Conservation (phyloP, 2,329 filamentous ascomycete species). For the Byssothecium circinans region DNA sequence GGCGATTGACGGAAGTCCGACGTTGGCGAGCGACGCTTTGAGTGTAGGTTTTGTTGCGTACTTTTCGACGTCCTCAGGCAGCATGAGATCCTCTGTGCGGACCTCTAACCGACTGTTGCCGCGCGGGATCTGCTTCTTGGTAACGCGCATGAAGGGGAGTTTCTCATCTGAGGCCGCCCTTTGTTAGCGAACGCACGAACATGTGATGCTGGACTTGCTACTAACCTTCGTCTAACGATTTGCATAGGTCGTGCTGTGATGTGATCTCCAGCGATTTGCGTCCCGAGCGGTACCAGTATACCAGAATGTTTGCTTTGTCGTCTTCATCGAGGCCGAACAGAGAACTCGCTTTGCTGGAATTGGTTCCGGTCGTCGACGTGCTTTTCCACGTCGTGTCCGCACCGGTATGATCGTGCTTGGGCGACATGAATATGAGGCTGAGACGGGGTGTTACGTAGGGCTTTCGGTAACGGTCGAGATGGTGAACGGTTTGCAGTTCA, state of each 20-base stretch:
- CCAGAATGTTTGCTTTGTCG: constrained; percentile 47
- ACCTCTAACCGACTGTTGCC: constrained; percentile 51
- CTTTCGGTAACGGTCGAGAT: constrained; percentile 15
- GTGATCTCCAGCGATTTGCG: constrained; percentile 43
- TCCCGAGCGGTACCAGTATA: constrained; percentile 50
- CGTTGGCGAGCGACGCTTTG: constrained; percentile 51
- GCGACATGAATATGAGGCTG: constrained; percentile 24
- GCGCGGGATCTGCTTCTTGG: constrained; percentile 51
- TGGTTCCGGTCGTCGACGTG: constrained; percentile 44
- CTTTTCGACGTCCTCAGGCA: constrained; percentile 36
- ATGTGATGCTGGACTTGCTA: constrained; percentile 3
- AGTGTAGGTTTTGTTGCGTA: constrained; percentile 50
- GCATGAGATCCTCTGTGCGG: constrained; percentile 48
- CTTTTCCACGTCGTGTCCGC: constrained; percentile 48
- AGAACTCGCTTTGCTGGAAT: constrained; percentile 42
- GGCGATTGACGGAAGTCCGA: constrained; percentile 48
- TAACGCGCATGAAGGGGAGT: constrained; percentile 46
- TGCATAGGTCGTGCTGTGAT: constrained; percentile 50
- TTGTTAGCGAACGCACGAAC: constrained; percentile 19
- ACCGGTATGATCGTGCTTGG: constrained; percentile 12
- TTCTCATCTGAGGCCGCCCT: constrained; percentile 41
- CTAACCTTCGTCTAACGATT: constrained; percentile 41
- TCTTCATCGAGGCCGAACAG: constrained; percentile 50
- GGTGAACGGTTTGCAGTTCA: constrained; percentile 21
- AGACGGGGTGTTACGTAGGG: constrained; percentile 26